These are phyloP conservation scores for Diplosphaera chodatii DNA, from an alignment of 139 green algal species.

Conservation along the genomic window DNA sequence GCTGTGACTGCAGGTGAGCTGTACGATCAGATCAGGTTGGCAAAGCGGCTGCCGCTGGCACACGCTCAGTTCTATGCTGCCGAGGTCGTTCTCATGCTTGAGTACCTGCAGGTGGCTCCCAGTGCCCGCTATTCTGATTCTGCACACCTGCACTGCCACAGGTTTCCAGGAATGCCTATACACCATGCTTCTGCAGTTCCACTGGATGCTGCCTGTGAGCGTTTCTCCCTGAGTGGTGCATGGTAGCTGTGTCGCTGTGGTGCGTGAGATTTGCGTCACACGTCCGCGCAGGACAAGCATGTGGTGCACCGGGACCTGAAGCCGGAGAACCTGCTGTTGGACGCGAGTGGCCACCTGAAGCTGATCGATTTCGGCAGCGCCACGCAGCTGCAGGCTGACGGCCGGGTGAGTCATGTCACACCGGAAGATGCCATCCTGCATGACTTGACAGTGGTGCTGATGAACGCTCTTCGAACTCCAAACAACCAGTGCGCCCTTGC, in stretches of 20 bases:
- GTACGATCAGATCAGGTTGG: slow-evolving; percentile 44
- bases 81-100: slow-evolving; percentile 76
- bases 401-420: too few species aligned
- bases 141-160: background rate
- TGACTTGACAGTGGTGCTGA: too few species aligned
- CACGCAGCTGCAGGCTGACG: slow-evolving; percentile 8
- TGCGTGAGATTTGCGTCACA: too few species aligned
- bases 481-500: too few species aligned
- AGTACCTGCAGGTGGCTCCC: slow-evolving; percentile 32
- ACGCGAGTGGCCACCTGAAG: slow-evolving; percentile 70
- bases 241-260: too few species aligned
- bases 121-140: background rate
- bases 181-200: too few species aligned
- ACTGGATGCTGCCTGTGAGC: too few species aligned
- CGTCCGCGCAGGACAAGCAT: slow-evolving; percentile 7
- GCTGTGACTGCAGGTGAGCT: slow-evolving; percentile 34
- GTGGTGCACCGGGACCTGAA: slow-evolving; percentile 77
- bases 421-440: too few species aligned
- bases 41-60: slow-evolving; percentile 28
- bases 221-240: too few species aligned
- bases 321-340: slow-evolving; percentile 87
- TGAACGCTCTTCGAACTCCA: too few species aligned
- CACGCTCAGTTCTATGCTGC: slow-evolving; percentile 56
- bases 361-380: slow-evolving; percentile 91
- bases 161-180: too few species aligned